Conservation (phyloP, 805 yeast genomes). For the Candida sithepensis region DNA sequence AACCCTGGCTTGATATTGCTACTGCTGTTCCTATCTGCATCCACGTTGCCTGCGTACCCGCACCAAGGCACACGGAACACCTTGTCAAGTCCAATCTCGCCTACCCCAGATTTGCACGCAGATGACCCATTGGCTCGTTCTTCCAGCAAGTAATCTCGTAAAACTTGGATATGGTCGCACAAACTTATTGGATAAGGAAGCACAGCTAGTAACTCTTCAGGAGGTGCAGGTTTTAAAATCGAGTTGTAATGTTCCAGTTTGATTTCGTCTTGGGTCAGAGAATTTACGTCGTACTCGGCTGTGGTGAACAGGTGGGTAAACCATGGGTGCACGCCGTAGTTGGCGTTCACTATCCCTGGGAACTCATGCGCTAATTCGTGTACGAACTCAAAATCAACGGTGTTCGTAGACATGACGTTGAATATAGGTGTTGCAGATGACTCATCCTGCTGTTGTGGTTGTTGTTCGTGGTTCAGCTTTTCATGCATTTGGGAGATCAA, state of each 20-base stretch:
- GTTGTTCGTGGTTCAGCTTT: constrained; percentile 1
- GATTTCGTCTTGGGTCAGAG: constrained; percentile 12
- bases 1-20: constrained; percentile 7
- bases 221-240: constrained; percentile 44
- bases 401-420: constrained; percentile 48
- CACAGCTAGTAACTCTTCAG: constrained; percentile 34
- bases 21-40: no score
- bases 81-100: constrained; percentile 92
- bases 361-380: constrained; percentile 12
- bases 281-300: constrained; percentile 9
- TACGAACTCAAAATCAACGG: constrained; percentile 32
- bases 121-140: no score
- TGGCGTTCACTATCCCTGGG: constrained; percentile 35
- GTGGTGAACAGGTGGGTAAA: constrained; percentile 60
- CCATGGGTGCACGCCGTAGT: constrained; percentile 92
- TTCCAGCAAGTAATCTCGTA: constrained; percentile 32
- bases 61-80: constrained; percentile 60
- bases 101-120: constrained; percentile 44
- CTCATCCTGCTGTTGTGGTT: background rate
- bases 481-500: constrained; percentile 4
- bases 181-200: constrained; percentile 64
- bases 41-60: constrained; percentile 45
- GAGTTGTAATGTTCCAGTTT: constrained; percentile 54
- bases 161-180: constrained; percentile 28
- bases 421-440: no score